Evolutionary conservation across 441 rosid genomes (phyloP).

Genomic region (Pelargonium citronellum): DNA sequence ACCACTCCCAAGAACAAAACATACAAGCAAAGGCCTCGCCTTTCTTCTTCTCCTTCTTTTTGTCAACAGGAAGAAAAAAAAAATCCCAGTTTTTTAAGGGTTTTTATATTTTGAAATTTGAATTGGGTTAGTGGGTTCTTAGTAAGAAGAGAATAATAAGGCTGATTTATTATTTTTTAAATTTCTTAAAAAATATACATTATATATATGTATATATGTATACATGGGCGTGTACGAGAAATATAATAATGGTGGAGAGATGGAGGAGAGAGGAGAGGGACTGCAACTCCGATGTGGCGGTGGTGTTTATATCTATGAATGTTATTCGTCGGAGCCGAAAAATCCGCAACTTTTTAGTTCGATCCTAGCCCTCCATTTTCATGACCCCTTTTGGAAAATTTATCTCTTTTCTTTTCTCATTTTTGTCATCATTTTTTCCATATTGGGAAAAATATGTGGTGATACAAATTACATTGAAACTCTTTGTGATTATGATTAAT

Average conservation of each 20-base stretch:
- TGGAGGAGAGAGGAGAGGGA: constrained; percentile 5
- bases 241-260: background rate
- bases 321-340: constrained; percentile 11
- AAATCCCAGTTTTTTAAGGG: background rate
- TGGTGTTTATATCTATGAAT: constrained; percentile 16
- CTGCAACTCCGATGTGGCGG: constrained; percentile 30
- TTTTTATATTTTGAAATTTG: constrained; percentile 8
- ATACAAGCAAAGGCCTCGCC: background rate
- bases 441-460: background rate
- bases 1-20: background rate
- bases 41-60: background rate
- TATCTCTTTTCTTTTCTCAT: background rate
- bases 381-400: background rate
- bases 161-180: background rate
- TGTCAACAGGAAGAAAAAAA: background rate
- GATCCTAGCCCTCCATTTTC: background rate
- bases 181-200: background rate
- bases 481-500: too few relatives aligned
- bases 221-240: background rate
- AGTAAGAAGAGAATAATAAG: background rate
- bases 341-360: background rate
- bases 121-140: background rate
- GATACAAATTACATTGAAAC: too few relatives aligned
- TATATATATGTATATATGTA: background rate
- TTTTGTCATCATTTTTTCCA: background rate